Percentiles rank a stretch among this genome's conserved stretches.
These are phyloP conservation scores for Nothophaeocryptopus gaeumannii DNA, from an alignment of 2,329 filamentous ascomycete species.

Conservation along the genomic window DNA sequence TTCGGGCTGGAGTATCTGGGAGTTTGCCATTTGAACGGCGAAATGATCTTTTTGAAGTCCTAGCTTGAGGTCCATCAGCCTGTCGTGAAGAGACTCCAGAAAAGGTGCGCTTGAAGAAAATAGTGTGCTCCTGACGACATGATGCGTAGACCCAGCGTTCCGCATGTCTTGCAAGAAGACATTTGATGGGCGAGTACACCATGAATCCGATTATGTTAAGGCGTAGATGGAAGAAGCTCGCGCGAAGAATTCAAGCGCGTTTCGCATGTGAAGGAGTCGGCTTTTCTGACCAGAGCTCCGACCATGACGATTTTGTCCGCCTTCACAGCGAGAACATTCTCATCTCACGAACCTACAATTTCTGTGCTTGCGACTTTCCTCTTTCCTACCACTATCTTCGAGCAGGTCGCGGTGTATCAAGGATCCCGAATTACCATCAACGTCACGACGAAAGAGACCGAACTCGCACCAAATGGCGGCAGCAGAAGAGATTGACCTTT, in stretches of 20 bases:
- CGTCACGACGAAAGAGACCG: too few relatives aligned
- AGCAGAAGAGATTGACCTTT: constrained; percentile 57
- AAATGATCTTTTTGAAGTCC: background rate
- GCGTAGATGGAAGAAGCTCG: too few relatives aligned
- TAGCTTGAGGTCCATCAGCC: background rate
- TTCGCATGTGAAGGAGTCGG: too few relatives aligned
- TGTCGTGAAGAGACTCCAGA: constrained; percentile 1
- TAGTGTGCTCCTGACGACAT: constrained; percentile 16
- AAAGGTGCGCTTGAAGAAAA: constrained; percentile 3
- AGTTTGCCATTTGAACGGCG: constrained; percentile 36
- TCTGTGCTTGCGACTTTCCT: too few relatives aligned
- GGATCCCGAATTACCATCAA: background rate
- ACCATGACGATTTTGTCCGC: background rate
- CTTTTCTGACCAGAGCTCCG: background rate
- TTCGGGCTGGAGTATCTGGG: constrained; percentile 62
- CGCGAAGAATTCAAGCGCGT: too few relatives aligned
- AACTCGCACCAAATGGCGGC: constrained; percentile 10
- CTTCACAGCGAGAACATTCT: too few relatives aligned
- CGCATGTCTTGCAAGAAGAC: background rate
- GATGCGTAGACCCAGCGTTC: constrained; percentile 24
- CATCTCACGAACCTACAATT: too few relatives aligned
- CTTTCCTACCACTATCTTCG: too few relatives aligned
- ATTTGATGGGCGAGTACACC: background rate
- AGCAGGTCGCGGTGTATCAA: background rate
- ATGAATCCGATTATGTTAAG: too few relatives aligned